A percentile compares a stretch with the other conserved stretches of the same genome.
phyloP scores from a whole-genome alignment of 129 eudicot species.

The Chrysanthemum seticuspe region DNA sequence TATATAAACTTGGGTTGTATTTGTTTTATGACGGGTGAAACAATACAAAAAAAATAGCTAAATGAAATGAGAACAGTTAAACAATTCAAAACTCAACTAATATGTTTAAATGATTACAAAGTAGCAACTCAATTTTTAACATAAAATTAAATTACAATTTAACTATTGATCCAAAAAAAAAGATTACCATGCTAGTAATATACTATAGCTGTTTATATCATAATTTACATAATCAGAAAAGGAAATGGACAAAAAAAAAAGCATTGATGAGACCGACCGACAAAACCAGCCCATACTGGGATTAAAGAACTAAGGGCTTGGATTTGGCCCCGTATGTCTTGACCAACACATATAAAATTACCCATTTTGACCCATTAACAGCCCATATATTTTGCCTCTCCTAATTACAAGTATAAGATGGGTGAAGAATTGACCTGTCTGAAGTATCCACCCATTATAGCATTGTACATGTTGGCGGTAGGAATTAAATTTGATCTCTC shows the following conservation, averaged over 20 bases:
- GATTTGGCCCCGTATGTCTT: neutral
- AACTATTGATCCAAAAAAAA: neutral
- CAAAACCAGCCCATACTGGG: too few species aligned
- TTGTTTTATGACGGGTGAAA: neutral
- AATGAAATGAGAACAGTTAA: neutral
- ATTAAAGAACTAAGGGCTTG: neutral
- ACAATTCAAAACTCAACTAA: neutral
- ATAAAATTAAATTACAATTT: neutral
- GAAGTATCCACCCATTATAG: conserved; percentile 74
- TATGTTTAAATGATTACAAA: conserved; percentile 1
- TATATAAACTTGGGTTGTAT: conserved; percentile 2
- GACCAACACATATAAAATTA: neutral
- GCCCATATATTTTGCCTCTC: neutral
- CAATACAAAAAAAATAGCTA: neutral
- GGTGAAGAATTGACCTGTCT: conserved; percentile 56
- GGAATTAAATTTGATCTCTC: conserved; percentile 49
- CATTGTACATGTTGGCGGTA: conserved; percentile 65
- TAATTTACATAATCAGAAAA: neutral
- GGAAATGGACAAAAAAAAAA: too few species aligned
- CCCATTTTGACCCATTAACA: conserved; percentile 2
- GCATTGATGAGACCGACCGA: too few species aligned
- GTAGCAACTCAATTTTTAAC: neutral
- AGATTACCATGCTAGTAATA: neutral
- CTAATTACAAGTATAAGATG: conserved; percentile 1
- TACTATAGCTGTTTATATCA: neutral